These are phyloP conservation scores for Daldinia grandis DNA, from an alignment of 495 filamentous ascomycete species.

Conservation along the genomic window DNA sequence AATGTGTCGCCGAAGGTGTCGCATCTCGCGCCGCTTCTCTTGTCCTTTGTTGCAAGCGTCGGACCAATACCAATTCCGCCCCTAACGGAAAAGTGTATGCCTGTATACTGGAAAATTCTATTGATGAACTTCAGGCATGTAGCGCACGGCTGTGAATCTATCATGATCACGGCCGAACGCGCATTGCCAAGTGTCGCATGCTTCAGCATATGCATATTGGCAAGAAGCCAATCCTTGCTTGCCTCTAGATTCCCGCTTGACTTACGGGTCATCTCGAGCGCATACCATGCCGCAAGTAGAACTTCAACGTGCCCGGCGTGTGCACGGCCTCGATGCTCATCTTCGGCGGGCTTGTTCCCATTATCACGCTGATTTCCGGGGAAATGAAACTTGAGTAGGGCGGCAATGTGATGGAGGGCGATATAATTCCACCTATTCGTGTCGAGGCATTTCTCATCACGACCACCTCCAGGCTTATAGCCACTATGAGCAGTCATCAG, in stretches of 20 bases:
- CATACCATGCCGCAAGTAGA: constrained; percentile 37
- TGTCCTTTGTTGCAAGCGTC: constrained; percentile 25
- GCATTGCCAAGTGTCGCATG: constrained; percentile 9
- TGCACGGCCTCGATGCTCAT: constrained; percentile 32
- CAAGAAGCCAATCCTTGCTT: constrained; percentile 9
- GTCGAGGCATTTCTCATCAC: constrained; percentile 30
- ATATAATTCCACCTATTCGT: constrained; percentile 34
- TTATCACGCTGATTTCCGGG: constrained; percentile 33
- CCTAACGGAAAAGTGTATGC: constrained; percentile 20
- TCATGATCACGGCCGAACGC: constrained; percentile 25
- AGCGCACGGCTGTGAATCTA: constrained; percentile 37
- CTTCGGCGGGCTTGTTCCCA: neutral
- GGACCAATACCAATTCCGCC: constrained; percentile 33
- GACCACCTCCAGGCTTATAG: constrained; percentile 16
- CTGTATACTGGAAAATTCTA: constrained; percentile 29
- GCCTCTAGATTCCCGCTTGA: neutral
- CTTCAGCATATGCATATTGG: constrained; percentile 16
- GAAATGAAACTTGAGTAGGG: constrained; percentile 30
- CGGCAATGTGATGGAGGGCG: constrained; percentile 28
- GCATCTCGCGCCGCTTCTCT: constrained; percentile 4
- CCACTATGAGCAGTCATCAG: constrained; percentile 36
- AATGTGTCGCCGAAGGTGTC: constrained; percentile 34
- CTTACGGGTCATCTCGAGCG: constrained; percentile 12
- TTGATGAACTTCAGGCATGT: constrained; percentile 36
- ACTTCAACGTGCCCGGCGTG: constrained; percentile 45